Evolutionary conservation across 208 protist species (phyloP), one percentile per base, ranked within the genome.

Genomic region (Dictyostelium gargantuum): DNA sequence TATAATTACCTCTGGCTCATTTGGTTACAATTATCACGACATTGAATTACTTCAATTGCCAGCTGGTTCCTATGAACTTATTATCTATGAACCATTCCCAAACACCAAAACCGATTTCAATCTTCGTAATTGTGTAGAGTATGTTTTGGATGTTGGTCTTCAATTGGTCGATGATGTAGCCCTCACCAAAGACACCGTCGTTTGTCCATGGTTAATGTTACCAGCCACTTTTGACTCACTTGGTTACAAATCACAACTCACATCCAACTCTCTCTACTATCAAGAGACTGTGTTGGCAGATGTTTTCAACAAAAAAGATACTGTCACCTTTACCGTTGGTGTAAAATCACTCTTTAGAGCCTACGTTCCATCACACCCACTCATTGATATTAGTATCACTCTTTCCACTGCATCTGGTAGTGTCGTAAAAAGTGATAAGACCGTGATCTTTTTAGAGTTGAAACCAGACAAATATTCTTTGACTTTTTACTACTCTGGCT

Each of bases 41-140:
- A 80, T 91, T 54, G 19, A 44, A 23, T 23, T 72, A 1, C 56
- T 42, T 32, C 5, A 42, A 50, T 44, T 91, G 11, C 29, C 35
- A 6, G 38, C 29, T 29, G 74, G 85, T n/a, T 44, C 77, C 10
- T 92, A 92, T 50, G 38, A n/a, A 3, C 38, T 92, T 0, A 13
- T 19, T 19, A 63, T 92, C 61, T 84, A 72, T 26, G 85, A 92
- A 48, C 74, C 85, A 38, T 76, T 80, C 54, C 8, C 19, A 17
- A 66, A 13, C 10, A 10, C 6, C 23, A 5, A 3, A 23, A 29
- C 2, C 17, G 21, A 76, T 23, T 46, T 52, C 0, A 26, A 26
- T 2, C 10, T 74, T 0, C 58, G 4, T 6, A 86, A 56, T 26
- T 86, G 81, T 50, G 81, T 86, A 10, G 81, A 86, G 11, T 86